Evolutionary conservation across 306 rosid species (phyloP).

Genomic region (Psophocarpus tetragonolobus): DNA sequence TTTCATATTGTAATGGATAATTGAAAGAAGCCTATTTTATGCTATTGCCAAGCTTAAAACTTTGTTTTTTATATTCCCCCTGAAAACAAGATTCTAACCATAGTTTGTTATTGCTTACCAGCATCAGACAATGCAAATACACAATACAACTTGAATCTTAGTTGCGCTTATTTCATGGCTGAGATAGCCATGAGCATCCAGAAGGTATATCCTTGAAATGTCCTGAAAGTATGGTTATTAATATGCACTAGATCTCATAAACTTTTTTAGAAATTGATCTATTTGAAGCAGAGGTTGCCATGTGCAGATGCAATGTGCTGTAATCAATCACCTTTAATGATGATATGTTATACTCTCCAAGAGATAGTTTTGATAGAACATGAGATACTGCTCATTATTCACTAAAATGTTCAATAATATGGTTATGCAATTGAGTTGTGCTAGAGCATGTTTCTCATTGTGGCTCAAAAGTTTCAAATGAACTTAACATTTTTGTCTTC

Average conservation of each 20-base stretch:
- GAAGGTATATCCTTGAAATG: constrained; percentile 64
- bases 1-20: not conserved
- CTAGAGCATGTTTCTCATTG: not conserved
- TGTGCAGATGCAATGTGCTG: constrained; percentile 14
- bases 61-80: constrained; percentile 8
- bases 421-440: constrained; percentile 4
- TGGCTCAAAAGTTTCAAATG: not conserved
- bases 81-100: constrained; percentile 28
- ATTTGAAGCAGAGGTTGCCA: not conserved
- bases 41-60: constrained; percentile 9
- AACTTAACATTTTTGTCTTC: not conserved
- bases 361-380: constrained; percentile 13
- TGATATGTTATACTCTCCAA: constrained; percentile 6
- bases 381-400: not conserved
- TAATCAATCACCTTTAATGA: constrained; percentile 16
- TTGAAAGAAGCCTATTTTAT: constrained; percentile 4
- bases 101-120: constrained; percentile 28
- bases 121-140: constrained; percentile 73
- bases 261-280: constrained; percentile 21
- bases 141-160: constrained; percentile 72
- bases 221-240: constrained; percentile 9
- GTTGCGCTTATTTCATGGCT: constrained; percentile 84
- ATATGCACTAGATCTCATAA: constrained; percentile 11
- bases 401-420: not conserved
- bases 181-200: constrained; percentile 91